Evolutionary conservation across 768 basidiomycete genomes (phyloP).

Genomic region (Phylloporus sp.): DNA sequence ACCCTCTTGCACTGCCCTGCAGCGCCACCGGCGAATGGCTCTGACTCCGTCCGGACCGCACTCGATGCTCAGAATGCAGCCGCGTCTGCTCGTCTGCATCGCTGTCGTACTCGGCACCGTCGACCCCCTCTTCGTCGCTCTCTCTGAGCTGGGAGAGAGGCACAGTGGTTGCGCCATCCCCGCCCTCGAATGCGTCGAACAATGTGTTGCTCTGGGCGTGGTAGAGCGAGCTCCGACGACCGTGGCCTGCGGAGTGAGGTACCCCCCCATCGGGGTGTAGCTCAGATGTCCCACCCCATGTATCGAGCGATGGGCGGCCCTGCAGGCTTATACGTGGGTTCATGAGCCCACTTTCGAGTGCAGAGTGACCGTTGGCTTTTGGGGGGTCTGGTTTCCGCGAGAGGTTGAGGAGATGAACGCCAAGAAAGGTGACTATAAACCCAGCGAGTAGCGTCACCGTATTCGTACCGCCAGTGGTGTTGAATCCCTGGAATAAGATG

Average conservation of each 20-base stretch:
- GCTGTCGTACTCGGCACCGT: conserved; percentile 43
- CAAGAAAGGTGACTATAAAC: conserved; percentile 90
- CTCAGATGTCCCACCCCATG: conserved; percentile 49
- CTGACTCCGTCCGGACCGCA: conserved; percentile 44
- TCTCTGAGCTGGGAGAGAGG: conserved; percentile 65
- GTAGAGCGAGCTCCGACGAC: conserved; percentile 62
- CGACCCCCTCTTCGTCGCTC: conserved; percentile 54
- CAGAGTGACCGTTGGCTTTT: conserved; percentile 43
- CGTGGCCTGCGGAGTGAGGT: conserved; percentile 43
- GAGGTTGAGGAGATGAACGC: conserved; percentile 90
- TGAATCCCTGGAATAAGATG: conserved; percentile 96
- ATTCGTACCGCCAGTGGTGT: conserved; percentile 78
- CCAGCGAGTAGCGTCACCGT: conserved; percentile 86
- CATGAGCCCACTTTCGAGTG: conserved; percentile 65
- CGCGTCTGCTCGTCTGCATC: conserved; percentile 44
- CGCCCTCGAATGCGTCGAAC: conserved; percentile 72
- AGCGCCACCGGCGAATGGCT: conserved; percentile 46
- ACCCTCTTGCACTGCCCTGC: conserved; percentile 25
- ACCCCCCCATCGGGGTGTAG: conserved; percentile 25
- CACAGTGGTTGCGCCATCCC: conserved; percentile 31
- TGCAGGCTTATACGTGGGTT: conserved; percentile 78
- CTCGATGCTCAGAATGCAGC: conserved; percentile 27
- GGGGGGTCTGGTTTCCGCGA: conserved; percentile 57
- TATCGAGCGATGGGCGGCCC: conserved; percentile 77
- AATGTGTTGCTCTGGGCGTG: conserved; percentile 62